Evolutionary conservation across 192 early-diverging fungal species (phyloP).

Genomic region (Jimgerdemannia lactiflua): DNA sequence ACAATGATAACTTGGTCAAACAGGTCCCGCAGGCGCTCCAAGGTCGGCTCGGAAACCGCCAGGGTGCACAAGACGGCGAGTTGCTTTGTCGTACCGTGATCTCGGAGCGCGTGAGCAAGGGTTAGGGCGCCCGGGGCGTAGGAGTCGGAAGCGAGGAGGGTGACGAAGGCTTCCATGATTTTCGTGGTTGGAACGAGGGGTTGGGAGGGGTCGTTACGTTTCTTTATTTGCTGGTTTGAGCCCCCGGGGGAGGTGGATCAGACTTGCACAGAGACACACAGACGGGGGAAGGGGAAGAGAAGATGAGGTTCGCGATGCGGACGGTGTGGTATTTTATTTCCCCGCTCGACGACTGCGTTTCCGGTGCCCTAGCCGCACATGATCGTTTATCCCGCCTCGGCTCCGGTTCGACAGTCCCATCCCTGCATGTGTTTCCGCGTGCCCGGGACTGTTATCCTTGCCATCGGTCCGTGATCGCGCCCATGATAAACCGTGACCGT

Average conservation of each 20-base stretch:
- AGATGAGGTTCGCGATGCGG: too few species aligned
- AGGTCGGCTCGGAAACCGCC: conserved; percentile 44
- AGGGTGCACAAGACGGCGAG: conserved; percentile 74
- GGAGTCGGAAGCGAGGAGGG: conserved; percentile 81
- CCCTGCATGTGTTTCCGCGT: neutral
- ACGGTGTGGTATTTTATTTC: too few species aligned
- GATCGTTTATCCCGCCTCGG: too few species aligned
- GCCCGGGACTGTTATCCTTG: neutral
- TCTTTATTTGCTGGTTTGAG: too few species aligned
- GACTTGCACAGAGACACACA: too few species aligned
- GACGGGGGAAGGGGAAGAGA: too few species aligned
- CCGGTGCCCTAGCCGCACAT: too few species aligned
- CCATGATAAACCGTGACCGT: neutral
- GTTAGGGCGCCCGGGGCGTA: conserved; percentile 86
- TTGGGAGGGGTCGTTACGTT: too few species aligned
- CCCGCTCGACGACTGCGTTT: too few species aligned
- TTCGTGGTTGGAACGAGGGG: neutral
- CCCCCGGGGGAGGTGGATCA: too few species aligned
- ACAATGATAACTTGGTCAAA: conserved; percentile 77
- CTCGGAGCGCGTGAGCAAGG: conserved; percentile 71
- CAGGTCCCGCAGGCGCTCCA: conserved; percentile 47
- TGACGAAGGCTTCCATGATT: conserved; percentile 67
- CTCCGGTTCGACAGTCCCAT: neutral
- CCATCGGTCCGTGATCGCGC: neutral
- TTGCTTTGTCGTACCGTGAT: conserved; percentile 54